Base-by-base conservation (phyloP, 2,329 filamentous ascomycete genomes). In the Fusarium albidum region DNA sequence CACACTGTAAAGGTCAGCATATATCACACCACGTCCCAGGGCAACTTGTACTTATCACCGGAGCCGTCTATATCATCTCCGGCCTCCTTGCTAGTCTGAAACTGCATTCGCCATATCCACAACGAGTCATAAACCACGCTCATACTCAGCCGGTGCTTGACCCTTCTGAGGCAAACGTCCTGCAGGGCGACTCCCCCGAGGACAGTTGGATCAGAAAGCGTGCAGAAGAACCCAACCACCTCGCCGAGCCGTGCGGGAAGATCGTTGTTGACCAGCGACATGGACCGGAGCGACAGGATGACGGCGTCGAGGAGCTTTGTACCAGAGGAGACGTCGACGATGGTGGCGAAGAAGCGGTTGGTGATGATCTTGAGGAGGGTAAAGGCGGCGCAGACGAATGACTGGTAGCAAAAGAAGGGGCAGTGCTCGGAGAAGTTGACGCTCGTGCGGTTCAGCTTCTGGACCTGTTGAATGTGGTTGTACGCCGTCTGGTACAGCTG, bases 121-220 rank as follows among this genome's bases (percentile, higher is more conserved):
- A 51, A n/a, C 11, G 17, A 45, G 13, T 51, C 49, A 6, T 51
- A 45, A 9, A 51, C 49, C 3, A 45, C 41, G 28, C 49, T 51
- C 49, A 51, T 45, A 17, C 49, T 51, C 35, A 51, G 12, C 27
- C 49, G 26, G 15, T 40, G 40, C 26, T 26, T 51, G 2, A 51
- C 49, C 21, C 40, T 27, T 25, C 11, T 10, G 9, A 51, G 29
- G 18, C 31, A 41, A n/a, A 51, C 5, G 14, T 45, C 49, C 6
- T 40, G 34, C 6, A 11, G 10, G 4, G 41, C 35, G 11, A 14
- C 29, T 5, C 49, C 49, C 5, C 49, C 49, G 3, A 51, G 27
- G 14, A 40, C 34, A 27, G 28, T 21, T 6, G 49, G 8, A 27
- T 51, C 41, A 2, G 41, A 28, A 2, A 45, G 11, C 3, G 40